phyloP scores from a whole-genome alignment of 371 early-diverging fungal genomes.

The Smittium culicis region DNA sequence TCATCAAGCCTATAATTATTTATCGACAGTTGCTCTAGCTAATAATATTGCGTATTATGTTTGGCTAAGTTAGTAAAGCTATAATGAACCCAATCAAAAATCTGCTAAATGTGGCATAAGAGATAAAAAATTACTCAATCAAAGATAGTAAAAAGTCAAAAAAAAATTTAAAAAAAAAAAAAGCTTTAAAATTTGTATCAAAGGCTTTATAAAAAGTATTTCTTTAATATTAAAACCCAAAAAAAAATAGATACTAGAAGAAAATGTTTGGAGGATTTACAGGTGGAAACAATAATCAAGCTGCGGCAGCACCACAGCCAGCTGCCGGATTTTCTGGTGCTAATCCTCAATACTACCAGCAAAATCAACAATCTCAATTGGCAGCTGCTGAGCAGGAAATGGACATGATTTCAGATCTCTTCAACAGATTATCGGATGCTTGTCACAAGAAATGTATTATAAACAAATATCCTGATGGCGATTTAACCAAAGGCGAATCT shows the following conservation, averaged over 20 bases:
- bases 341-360: slow-evolving; percentile 12
- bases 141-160: too few species aligned
- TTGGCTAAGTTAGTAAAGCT: too few species aligned
- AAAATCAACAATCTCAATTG: slow-evolving; percentile 36
- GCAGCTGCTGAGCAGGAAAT: slow-evolving; percentile 73
- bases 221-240: too few species aligned
- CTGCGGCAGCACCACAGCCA: background rate
- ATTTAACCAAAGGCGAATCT: slow-evolving; percentile 89
- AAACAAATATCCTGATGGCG: slow-evolving; percentile 63
- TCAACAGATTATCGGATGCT: slow-evolving; percentile 57
- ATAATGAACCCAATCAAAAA: too few species aligned
- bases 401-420: slow-evolving; percentile 69
- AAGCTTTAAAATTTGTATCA: too few species aligned
- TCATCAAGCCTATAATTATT: too few species aligned
- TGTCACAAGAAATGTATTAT: slow-evolving; percentile 86
- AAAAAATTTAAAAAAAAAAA: too few species aligned
- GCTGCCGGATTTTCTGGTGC: background rate
- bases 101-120: too few species aligned
- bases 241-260: background rate
- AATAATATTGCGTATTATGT: too few species aligned
- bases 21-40: too few species aligned
- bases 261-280: slow-evolving; percentile 29
- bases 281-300: slow-evolving; percentile 16
- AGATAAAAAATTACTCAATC: too few species aligned
- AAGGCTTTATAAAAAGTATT: too few species aligned